Evolutionary conservation across 352 stramenopile genomes (phyloP).

Genomic region (Pythium volutum): DNA sequence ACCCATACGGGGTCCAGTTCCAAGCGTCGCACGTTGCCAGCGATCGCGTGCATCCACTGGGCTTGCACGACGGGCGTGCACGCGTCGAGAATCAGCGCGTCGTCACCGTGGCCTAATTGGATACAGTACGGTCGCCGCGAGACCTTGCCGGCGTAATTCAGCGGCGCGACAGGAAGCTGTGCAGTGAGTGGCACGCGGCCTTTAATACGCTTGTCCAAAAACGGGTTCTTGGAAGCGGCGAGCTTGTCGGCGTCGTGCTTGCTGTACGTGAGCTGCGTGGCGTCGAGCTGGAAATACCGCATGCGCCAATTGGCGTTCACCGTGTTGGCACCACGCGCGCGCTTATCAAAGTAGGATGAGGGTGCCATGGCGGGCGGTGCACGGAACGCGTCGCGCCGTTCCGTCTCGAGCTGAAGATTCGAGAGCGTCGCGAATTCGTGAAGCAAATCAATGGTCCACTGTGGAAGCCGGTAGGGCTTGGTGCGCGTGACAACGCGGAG

Average conservation of each 20-base stretch:
- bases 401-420: constrained; percentile 54
- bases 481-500: constrained; percentile 19
- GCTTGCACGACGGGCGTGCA: constrained; percentile 52
- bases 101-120: constrained; percentile 45
- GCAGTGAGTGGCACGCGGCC: constrained; percentile 37
- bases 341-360: constrained; percentile 57
- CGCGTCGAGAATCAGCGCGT: constrained; percentile 59
- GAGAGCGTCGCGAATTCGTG: constrained; percentile 53
- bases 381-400: constrained; percentile 39
- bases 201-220: constrained; percentile 49
- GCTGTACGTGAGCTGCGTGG: constrained; percentile 48
- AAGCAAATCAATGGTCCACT: constrained; percentile 56
- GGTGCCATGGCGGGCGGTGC: constrained; percentile 38
- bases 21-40: constrained; percentile 62
- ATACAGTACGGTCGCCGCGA: constrained; percentile 61
- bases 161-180: constrained; percentile 35
- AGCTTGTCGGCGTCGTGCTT: constrained; percentile 62
- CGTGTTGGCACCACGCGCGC: constrained; percentile 39
- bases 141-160: constrained; percentile 68
- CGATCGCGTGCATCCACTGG: constrained; percentile 60
- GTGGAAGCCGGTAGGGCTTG: constrained; percentile 35
- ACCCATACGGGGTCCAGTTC: constrained; percentile 56
- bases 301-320: constrained; percentile 77
- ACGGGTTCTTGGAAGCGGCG: constrained; percentile 49
- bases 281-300: constrained; percentile 49